These are phyloP conservation scores for Hypoxylon fragiforme DNA, from an alignment of 495 filamentous ascomycete species.

Conservation along the genomic window DNA sequence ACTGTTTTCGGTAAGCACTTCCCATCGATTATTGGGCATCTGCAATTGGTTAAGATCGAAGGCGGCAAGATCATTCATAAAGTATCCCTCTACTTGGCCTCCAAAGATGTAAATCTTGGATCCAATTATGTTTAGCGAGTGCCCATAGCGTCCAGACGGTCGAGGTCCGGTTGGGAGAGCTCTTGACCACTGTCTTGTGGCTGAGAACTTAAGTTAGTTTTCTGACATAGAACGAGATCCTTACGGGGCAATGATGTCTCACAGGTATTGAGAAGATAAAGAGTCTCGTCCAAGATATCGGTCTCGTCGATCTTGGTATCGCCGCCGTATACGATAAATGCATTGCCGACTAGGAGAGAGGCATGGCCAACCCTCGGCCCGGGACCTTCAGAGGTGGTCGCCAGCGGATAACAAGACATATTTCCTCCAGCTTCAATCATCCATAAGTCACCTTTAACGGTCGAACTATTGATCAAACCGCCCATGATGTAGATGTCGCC, in stretches of 20 bases:
- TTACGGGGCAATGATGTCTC: constrained; percentile 43
- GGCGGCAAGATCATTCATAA: constrained; percentile 96
- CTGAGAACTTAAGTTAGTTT: constrained; percentile 52
- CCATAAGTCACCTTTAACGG: constrained; percentile 96
- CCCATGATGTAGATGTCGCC: constrained; percentile 99
- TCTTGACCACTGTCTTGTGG: constrained; percentile 96
- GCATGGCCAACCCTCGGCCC: constrained; percentile 95
- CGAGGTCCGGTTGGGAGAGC: constrained; percentile 81
- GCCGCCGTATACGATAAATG: constrained; percentile 98
- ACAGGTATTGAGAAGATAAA: constrained; percentile 99
- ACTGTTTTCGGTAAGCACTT: constrained; percentile 78
- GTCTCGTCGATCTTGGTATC: constrained; percentile 95
- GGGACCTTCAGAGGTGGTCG: constrained; percentile 89
- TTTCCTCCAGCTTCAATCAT: constrained; percentile 91
- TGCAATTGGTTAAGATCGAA: constrained; percentile 96
- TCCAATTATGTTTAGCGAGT: constrained; percentile 92
- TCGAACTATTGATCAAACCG: constrained; percentile 88
- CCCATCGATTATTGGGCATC: constrained; percentile 87
- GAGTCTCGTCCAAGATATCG: constrained; percentile 88
- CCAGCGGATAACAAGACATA: constrained; percentile 87
- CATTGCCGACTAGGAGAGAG: constrained; percentile 93
- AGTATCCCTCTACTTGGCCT: constrained; percentile 94
- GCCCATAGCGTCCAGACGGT: constrained; percentile 91
- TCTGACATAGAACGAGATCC: constrained; percentile 16
- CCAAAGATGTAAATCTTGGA: constrained; percentile 98